These are phyloP conservation scores for Hygrophorus russula DNA, from an alignment of 768 basidiomycete genomes.

Conservation along the genomic window DNA sequence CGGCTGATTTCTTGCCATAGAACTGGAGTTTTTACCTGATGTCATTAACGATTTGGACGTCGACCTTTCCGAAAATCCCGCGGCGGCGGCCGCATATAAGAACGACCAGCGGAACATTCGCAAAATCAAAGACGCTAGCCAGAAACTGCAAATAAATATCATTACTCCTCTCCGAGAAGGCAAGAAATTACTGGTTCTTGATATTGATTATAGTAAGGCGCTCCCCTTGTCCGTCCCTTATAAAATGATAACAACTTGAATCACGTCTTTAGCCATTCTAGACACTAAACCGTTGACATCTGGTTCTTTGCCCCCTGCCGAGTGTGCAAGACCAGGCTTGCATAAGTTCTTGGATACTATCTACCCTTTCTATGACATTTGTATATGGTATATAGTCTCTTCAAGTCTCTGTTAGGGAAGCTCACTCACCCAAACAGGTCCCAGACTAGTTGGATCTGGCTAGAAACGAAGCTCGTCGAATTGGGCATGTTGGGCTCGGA, in stretches of 20 bases:
- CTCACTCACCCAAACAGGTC: slow-evolving; percentile 34
- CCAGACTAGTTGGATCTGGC: slow-evolving; percentile 84
- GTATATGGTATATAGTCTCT: slow-evolving; percentile 52
- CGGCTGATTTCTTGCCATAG: slow-evolving; percentile 19
- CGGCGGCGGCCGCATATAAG: slow-evolving; percentile 47
- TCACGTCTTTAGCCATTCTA: slow-evolving; percentile 45
- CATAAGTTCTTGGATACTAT: slow-evolving; percentile 77
- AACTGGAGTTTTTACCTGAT: slow-evolving; percentile 55
- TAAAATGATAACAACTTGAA: background rate
- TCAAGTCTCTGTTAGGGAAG: background rate
- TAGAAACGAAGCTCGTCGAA: slow-evolving; percentile 81
- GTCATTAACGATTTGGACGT: slow-evolving; percentile 76
- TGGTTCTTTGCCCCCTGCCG: slow-evolving; percentile 64
- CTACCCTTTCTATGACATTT: slow-evolving; percentile 81
- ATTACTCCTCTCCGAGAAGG: slow-evolving; percentile 69
- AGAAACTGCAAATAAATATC: slow-evolving; percentile 52
- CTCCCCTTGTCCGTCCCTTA: background rate
- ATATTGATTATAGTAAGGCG: slow-evolving; percentile 75
- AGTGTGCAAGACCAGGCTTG: slow-evolving; percentile 75
- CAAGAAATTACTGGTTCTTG: slow-evolving; percentile 76
- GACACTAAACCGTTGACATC: slow-evolving; percentile 81
- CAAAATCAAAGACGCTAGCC: slow-evolving; percentile 64
- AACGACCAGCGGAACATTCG: slow-evolving; percentile 75
- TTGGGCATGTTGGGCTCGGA: slow-evolving; percentile 71
- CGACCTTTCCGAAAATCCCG: slow-evolving; percentile 56